A percentile compares a stretch with the other conserved stretches of the same genome.
phyloP scores from a whole-genome alignment of 2,329 filamentous ascomycete species.

The Xylaria arbuscula region DNA sequence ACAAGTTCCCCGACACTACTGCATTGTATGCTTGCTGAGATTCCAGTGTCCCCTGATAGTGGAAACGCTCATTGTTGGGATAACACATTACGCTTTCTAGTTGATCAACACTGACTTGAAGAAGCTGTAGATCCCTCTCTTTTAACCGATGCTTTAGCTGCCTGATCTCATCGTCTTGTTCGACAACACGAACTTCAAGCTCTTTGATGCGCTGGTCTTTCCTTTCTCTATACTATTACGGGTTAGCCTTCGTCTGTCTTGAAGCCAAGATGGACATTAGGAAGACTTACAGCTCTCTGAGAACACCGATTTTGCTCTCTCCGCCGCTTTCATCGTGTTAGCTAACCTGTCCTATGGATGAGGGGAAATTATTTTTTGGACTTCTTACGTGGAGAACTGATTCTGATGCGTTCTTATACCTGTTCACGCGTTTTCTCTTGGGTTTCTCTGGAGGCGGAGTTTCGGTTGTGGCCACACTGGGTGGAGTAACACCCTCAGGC shows the following conservation, averaged over 20 bases:
- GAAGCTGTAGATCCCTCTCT: neutral
- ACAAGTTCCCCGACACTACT: no score
- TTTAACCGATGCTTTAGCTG: neutral
- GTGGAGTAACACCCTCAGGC: no score
- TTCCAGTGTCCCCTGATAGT: neutral
- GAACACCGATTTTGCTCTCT: conserved; percentile 71
- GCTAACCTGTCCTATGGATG: conserved; percentile 19
- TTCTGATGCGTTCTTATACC: conserved; percentile 64
- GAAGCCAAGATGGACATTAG: neutral
- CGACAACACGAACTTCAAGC: conserved; percentile 66
- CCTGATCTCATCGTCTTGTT: conserved; percentile 54
- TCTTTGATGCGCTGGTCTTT: conserved; percentile 74
- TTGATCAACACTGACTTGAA: neutral
- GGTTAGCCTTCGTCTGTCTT: conserved; percentile 1
- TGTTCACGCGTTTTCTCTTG: conserved; percentile 63
- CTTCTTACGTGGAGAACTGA: conserved; percentile 60
- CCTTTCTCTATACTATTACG: conserved; percentile 63
- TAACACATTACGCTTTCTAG: no score
- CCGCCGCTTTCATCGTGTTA: conserved; percentile 57
- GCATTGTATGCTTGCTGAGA: neutral
- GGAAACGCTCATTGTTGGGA: no score
- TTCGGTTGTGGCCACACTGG: neutral
- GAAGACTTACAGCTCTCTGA: conserved; percentile 58
- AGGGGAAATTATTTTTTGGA: neutral
- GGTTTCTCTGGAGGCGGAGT: conserved; percentile 49